Evolutionary conservation across 352 stramenopile species (phyloP), one percentile per base, ranked within the genome.

Genomic region (Globisporangium lucens): DNA sequence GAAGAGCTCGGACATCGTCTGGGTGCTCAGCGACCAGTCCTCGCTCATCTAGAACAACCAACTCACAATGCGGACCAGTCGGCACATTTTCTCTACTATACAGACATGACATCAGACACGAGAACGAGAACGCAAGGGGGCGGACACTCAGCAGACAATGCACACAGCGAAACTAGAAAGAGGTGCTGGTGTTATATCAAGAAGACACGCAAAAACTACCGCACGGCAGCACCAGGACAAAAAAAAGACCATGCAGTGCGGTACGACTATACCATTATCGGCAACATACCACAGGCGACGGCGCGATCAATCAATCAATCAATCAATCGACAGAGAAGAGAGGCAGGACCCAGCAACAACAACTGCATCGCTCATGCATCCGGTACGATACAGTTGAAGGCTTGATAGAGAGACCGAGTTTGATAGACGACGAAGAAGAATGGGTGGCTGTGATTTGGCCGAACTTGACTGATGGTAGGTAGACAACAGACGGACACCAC

Each of bases 1-100:
- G 35, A 96, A 94, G 68, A 79, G 69, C 52, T 94, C 88, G 30
- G 83, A 93, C 53, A 91, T 96, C 62, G 88, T 94, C 7, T 93
- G 85, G 82, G 82, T 85, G 57, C 78, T 95, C 60, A 86, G 85
- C 62, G 80, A 87, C 69, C 78, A 90, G 56, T 93, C 87, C 4
- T 94, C 87, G 35, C 87, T 94, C 73, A 94, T 94, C 74, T 94
- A 94, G 73, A 63, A 24, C 13, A 63, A 24, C 13, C 20, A 22
- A 22, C 52, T 13, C 49, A 56, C 12, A n/a, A 12, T 38, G 52
- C 27, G 52, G 27, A 27, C 27, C 35, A 13, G 27, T 24, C 35
- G 3, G 38, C 13, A 35, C 22, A 57, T 38, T 43, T 60, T 17
- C 36, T 38, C 33, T 24, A 30, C 49, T 20, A 12, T 8, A 30